phyloP scores from a whole-genome alignment of 2,329 filamentous ascomycete species.

The Triangularia setosa region DNA sequence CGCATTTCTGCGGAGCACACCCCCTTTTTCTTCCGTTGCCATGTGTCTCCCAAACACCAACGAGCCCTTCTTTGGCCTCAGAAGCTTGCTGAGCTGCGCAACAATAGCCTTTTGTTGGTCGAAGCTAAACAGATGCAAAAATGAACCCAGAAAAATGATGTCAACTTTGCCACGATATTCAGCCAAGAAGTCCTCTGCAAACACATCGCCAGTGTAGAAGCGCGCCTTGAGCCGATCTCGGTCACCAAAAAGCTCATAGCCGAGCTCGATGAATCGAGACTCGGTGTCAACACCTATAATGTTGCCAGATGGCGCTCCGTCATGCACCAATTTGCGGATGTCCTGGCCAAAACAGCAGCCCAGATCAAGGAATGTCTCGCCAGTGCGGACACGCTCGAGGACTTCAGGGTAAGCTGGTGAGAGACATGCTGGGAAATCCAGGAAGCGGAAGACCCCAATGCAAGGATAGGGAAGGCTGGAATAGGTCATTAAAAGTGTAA shows the following conservation, averaged over 20 bases:
- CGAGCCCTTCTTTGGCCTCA: background rate
- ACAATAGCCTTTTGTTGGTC: conserved; percentile 37
- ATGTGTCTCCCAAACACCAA: background rate
- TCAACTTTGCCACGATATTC: conserved; percentile 5
- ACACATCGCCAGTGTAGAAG: conserved; percentile 14
- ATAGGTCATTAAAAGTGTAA: background rate
- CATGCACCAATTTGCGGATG: conserved; percentile 17
- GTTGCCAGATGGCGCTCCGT: conserved; percentile 15
- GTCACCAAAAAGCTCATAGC: conserved; percentile 16
- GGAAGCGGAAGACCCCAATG: conserved; percentile 14
- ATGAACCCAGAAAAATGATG: conserved; percentile 10
- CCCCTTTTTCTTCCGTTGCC: background rate
- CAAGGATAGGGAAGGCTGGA: conserved; percentile 9
- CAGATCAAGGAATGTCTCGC: conserved; percentile 19
- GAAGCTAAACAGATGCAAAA: conserved; percentile 11
- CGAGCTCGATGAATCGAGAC: conserved; percentile 10
- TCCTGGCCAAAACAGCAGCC: conserved; percentile 22
- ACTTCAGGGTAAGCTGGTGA: conserved; percentile 11
- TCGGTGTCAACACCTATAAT: conserved; percentile 13
- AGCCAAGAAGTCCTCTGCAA: conserved; percentile 7
- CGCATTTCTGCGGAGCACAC: background rate
- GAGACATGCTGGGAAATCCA: conserved; percentile 5
- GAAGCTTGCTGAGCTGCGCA: background rate
- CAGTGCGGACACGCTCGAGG: conserved; percentile 3
- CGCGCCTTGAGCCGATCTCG: conserved; percentile 5